Base-by-base conservation (phyloP, 2,329 filamentous ascomycete species). In the Septoria linicola region DNA sequence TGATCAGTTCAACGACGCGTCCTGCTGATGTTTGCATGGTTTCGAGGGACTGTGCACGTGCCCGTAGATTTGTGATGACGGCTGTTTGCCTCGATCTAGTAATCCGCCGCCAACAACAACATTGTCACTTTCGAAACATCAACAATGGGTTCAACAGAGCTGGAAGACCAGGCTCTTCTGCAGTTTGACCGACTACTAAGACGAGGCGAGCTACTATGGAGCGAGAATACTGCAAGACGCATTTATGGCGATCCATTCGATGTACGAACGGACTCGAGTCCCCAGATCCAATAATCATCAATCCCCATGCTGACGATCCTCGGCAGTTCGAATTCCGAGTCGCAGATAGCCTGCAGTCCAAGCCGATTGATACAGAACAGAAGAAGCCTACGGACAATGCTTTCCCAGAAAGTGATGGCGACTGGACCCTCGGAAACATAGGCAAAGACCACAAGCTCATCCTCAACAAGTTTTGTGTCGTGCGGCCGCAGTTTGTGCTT, bases 401-500 rank as follows among this genome's bases (percentile, higher is more conserved):
- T 2, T 58, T 58, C 35, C 53, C 51, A 3, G 53, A 51, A 13
- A 49, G 51, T 25, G 45, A 53, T 25, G 44, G 54, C 13, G 57
- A 60, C 34, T 68, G 70, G 51, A 60, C 66, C 2, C 62, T 70
- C 3, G 59, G 59, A 1, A 37, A 56, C 2, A 55, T 66, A 2
- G 65, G 66, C 4, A 47, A 58, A 3, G 56, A 59, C 16, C 68
- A 72, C 43, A 66, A 63, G 11, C 57, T 72, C 7, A 65, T 68
- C 21, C 60, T 71, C 13, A 71, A 69, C 59, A 71, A 70, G 54
- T 70, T 68, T 54, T 67, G 65, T 44, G 65, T 70, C 27, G 52
- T 67, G 8, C 59, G 70, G 8, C 69, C 69, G 3, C 65, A 69
- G 51, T 66, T 71, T 35, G 66, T 73, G 3, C 62, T 73, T 21